These are phyloP conservation scores for Wickerhamomyces sp. DNA, from an alignment of 1,139 yeast genomes.

Conservation along the genomic window DNA sequence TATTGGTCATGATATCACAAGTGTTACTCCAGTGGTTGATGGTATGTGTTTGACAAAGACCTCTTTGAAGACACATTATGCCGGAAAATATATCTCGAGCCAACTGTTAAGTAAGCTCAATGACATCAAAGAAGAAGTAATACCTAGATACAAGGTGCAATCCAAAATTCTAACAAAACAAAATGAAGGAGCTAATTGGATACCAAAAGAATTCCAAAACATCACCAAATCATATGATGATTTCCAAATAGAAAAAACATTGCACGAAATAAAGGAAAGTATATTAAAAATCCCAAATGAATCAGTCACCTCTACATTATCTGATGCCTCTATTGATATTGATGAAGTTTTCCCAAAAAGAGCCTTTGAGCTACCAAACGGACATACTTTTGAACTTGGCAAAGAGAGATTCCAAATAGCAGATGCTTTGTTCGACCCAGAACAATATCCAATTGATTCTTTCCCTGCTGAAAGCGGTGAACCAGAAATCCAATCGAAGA, in stretches of 20 bases:
- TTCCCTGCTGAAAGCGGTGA: slow-evolving; percentile 23
- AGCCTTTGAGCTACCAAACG: slow-evolving; percentile 79
- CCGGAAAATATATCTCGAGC: slow-evolving; percentile 54
- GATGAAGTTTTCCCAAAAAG: slow-evolving; percentile 32
- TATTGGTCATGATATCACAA: slow-evolving; percentile 77
- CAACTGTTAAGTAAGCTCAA: slow-evolving; percentile 29
- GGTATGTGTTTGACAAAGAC: slow-evolving; percentile 81
- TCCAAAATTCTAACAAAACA: slow-evolving; percentile 17
- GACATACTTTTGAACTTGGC: slow-evolving; percentile 46
- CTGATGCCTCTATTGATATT: slow-evolving; percentile 9
- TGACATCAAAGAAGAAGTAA: slow-evolving; percentile 14
- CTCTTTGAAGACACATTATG: slow-evolving; percentile 62
- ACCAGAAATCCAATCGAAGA: slow-evolving; percentile 26
- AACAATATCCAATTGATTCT: slow-evolving; percentile 30
- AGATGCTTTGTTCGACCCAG: slow-evolving; percentile 71
- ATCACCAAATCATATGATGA: slow-evolving; percentile 40
- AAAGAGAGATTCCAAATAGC: slow-evolving; percentile 65
- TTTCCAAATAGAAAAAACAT: slow-evolving; percentile 25
- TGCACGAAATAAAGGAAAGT: slow-evolving; percentile 63
- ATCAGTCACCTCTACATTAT: slow-evolving; percentile 7
- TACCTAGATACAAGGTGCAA: slow-evolving; percentile 26
- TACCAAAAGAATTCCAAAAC: slow-evolving; percentile 20
- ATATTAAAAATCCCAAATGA: slow-evolving; percentile 42
- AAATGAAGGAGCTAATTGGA: slow-evolving; percentile 24
- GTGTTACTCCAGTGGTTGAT: slow-evolving; percentile 91